Evolutionary conservation across 257 asterid genomes (phyloP), one percentile per base, ranked within the genome.

Genomic region (Fraxinus cuspidata): DNA sequence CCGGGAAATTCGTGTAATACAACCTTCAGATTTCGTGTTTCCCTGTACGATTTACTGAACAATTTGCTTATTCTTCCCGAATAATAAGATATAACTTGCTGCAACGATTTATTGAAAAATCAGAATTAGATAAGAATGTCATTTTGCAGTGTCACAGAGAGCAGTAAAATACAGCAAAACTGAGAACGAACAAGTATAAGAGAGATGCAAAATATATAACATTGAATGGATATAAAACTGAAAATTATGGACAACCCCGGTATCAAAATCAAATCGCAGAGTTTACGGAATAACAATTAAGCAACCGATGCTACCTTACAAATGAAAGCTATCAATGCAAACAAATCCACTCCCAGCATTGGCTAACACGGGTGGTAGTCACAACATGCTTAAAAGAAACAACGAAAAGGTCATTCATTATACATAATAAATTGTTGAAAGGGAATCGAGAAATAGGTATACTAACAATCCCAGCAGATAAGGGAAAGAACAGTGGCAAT

Each of bases 1-100:
- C 97, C 97, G 0, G 98, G 98, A 40, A 94, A 92, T 77, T 89
- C 93, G 23, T 90, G 83, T 89, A 92, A 88, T 71, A 94, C 83
- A 79, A 92, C 90, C 93, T 92, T 94, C 23, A 86, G 80, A 76
- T 77, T 79, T 0, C 67, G 77, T 0, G 76, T 37, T 32, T n/a
- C 76, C 2, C 84, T 85, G 80, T 86, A 83, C 13, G 92, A 82
- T 83, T 86, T 89, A 3, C 86, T 44, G 2, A 92, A 75, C 71
- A 94, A 53, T 75, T 80, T 86, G 19, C 75, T 77, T 37, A 94
- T 89, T 74, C 85, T 89, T 70, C 89, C 90, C 0, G 94, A 90
- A 77, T 90, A 88, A 12, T 77, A 82, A 53, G 93, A 90, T n/a
- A 94, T 53, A 58, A 90, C 77, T 29, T 80, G 73, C 97, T 94